Evolutionary conservation across 257 asterid species (phyloP), one percentile per base, ranked within the genome.

Genomic region (Ophiorrhiza pumila): DNA sequence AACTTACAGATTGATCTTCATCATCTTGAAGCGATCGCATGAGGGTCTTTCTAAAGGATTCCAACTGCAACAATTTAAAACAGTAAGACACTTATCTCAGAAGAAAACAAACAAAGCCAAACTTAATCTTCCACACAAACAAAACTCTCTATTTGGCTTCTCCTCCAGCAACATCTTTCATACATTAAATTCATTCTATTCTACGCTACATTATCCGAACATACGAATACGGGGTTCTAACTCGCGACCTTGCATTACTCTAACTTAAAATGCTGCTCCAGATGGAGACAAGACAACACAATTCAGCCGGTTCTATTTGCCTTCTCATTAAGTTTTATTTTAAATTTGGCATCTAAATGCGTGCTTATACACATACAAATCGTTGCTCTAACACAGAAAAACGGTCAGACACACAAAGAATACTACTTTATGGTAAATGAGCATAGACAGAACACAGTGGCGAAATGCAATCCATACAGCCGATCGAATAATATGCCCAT

Each of bases 1-100:
- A 69, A 76, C 92, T 87, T 80, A 92, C 98, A 23, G 90, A 75
- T 71, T 73, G 83, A 50, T 88, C 94, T 23, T 92, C 96, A 31
- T 88, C 98, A 13, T 92, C 98, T 80, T 90, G 90, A 35, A 92
- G 98, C 4, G 98, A 92, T 45, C 86, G 83, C 96, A 92, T 85
- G 58, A 92, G 91, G 10, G 96, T 92, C 89, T 92, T 90, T 76
- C 98, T 86, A 75, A 92, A 92, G 73, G 82, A 86, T 79, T 90
- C 96, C 89, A 92, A 81, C 98, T 92, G 85, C 85, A 87, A 78
- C 41, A 7, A 72, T 72, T 65, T 65, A 75, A 75, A 74, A 82
- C 22, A 81, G 74, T 45, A 60, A 31, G 17, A 41, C 70, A 32
- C 29, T 41, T 65, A 12, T 42, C 66, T 59, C 49, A 18, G 47